phyloP scores from a whole-genome alignment of 2,329 filamentous ascomycete genomes.

The Pyricularia pennisetigena region DNA sequence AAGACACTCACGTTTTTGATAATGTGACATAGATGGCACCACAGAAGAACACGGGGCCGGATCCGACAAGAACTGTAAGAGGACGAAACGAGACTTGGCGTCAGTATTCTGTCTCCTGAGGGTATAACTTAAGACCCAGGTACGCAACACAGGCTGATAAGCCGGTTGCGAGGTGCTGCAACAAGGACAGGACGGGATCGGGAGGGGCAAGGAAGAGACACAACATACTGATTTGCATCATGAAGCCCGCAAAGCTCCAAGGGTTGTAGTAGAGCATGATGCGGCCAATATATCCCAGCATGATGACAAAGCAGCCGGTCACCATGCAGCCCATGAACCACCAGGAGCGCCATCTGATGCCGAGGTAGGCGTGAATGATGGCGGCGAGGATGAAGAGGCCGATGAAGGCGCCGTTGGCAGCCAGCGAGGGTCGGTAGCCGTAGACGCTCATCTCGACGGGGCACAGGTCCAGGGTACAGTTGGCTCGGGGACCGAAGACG shows the following conservation, averaged over 20 bases:
- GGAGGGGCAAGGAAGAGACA: not conserved
- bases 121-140: not conserved
- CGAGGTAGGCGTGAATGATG: conserved; percentile 32
- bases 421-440: conserved; percentile 33
- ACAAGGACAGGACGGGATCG: no score
- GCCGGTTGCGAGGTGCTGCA: not conserved
- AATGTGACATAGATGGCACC: conserved; percentile 60
- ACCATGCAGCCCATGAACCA: conserved; percentile 42
- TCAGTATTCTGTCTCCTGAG: no score
- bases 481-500: conserved; percentile 33
- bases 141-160: not conserved
- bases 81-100: not conserved
- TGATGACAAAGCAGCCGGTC: conserved; percentile 44
- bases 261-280: conserved; percentile 47
- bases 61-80: conserved; percentile 43
- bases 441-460: conserved; percentile 34
- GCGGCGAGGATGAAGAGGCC: conserved; percentile 35
- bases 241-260: conserved; percentile 48
- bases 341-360: conserved; percentile 35
- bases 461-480: conserved; percentile 39
- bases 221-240: conserved; percentile 51
- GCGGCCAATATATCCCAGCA: conserved; percentile 53
- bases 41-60: conserved; percentile 44
- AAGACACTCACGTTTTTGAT: conserved; percentile 9
- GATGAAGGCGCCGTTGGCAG: conserved; percentile 31